Evolutionary conservation across 2,329 filamentous ascomycete species (phyloP), one percentile per base, ranked within the genome.

Genomic region (Sclerotinia minor): DNA sequence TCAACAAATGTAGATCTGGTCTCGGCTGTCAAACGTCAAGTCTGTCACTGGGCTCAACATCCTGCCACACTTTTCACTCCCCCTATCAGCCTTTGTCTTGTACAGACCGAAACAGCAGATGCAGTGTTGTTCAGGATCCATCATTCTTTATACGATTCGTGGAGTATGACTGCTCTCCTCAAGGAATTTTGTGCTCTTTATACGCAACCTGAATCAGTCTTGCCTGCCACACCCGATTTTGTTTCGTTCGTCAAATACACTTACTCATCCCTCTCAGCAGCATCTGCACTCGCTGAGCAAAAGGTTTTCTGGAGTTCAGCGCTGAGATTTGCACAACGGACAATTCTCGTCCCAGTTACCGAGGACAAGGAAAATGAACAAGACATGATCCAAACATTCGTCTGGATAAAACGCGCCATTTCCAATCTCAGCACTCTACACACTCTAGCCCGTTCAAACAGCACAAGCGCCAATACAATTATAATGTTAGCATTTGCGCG

Each of bases 91-190:
- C 47, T 64, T 17, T 50, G 61, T 5, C 32, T 64, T 13, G 38
- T 64, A 3, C 61, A 32, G 32, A 64, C 32, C 35, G 15, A 53
- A 19, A 21, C 11, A 3, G 4, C 24, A 64, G 61, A 64, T 64
- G 49, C 61, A 2, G 29, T 64, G 2, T 29, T 64, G 3, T 41
- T 64, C 47, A 32, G 17, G 45, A 17, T 64, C 17, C 35, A 64
- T 44, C 60, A 64, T 19, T 53, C 61, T 15, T 52, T 54, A 7
- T 64, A 64, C 35, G 61, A 64, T 41, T 32, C 49, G 21, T 64
- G 61, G 61, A 64, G 49, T 15, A 64, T 64, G 61, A 64, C 21
- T 5, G 49, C 49, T 2, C 61, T 64, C 4, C 29, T 64, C 32
- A 38, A 52, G n/a, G 61, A 64, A 32, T 11, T 41, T 3, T 50